Base-by-base conservation (phyloP, 768 basidiomycete species). In the Amanita subjunquillea region DNA sequence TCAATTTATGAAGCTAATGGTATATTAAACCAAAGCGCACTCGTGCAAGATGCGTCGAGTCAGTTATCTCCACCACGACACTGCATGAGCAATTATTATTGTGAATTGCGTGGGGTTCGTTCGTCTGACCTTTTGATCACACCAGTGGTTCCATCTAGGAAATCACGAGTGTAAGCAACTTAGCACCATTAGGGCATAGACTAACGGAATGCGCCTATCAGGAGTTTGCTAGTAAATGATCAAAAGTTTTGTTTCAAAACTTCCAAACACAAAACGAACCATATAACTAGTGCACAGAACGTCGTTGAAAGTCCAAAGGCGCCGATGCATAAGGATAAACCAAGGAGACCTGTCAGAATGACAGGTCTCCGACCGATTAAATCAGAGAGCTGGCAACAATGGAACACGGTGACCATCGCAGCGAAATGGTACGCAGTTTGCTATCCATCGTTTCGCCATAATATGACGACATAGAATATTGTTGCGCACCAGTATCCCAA, bases 341-440 rank as follows among this genome's bases (percentile, higher is more conserved):
- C 87, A 22, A 76, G 63, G 0, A 89, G 65, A 2, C 87, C 87
- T 0, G 62, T 71, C 51, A 89, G 68, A 54, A 89, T 77, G 17
- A 90, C 79, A 0, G 88, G 87, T 57, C 83, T 87, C 41, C 88
- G 79, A n/a, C 88, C 88, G 40, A 89, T 63, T 32, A 72, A 69
- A 55, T 90, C 87, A 9, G 86, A 88, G 12, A 80, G 50, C 12
- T 82, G 76, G 61, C 83, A 82, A 85, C 86, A 90, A 54, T 86
- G 78, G 9, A 88, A 65, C 20, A 87, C 79, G 1, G 84, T 87
- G 48, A 78, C 62, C 0, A 85, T 84, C 65, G 88, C 82, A 0
- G 84, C 81, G n/a, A 84, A 69, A 57, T 82, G 89, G 65, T 87
- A 89, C 13, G 86, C 59, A 0, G 88, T 88, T 73, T 86, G 80